These are phyloP conservation scores for Yamadazyma friedrichii DNA, from an alignment of 1,139 yeast species.

Conservation along the genomic window DNA sequence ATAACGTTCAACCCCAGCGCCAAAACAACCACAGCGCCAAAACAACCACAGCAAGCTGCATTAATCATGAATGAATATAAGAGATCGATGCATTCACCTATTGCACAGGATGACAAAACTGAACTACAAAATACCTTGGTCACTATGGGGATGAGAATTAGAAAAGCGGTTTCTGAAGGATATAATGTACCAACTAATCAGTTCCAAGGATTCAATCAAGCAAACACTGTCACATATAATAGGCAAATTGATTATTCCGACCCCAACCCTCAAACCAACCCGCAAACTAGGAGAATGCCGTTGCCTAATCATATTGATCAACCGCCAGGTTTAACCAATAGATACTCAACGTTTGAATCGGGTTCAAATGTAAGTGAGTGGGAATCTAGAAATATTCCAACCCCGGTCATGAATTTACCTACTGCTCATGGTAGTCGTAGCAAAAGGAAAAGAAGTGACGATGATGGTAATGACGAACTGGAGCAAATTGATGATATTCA, in stretches of 20 bases:
- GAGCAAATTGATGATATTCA: not conserved
- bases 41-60: not conserved
- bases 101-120: slow-evolving; percentile 2
- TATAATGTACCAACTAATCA: slow-evolving; percentile 28
- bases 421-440: slow-evolving; percentile 1
- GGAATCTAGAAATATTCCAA: slow-evolving; percentile 2
- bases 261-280: slow-evolving; percentile 8
- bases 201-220: slow-evolving; percentile 7
- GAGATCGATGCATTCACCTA: slow-evolving; percentile 3
- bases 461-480: slow-evolving; percentile 9
- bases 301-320: slow-evolving; percentile 44
- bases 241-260: slow-evolving; percentile 5
- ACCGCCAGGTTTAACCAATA: slow-evolving; percentile 40
- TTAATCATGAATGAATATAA: slow-evolving; percentile 3
- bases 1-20: too few relatives aligned
- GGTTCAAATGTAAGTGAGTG: slow-evolving; percentile 13
- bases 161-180: slow-evolving; percentile 67
- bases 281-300: slow-evolving; percentile 40
- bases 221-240: slow-evolving; percentile 5
- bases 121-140: slow-evolving; percentile 28
- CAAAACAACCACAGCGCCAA: not conserved
- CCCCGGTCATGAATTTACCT: slow-evolving; percentile 3
- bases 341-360: slow-evolving; percentile 42
- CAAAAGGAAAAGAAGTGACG: slow-evolving; percentile 44
- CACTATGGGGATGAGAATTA: slow-evolving; percentile 66